phyloP scores from a whole-genome alignment of 2,329 filamentous ascomycete genomes.

The Talaromyces sp. region DNA sequence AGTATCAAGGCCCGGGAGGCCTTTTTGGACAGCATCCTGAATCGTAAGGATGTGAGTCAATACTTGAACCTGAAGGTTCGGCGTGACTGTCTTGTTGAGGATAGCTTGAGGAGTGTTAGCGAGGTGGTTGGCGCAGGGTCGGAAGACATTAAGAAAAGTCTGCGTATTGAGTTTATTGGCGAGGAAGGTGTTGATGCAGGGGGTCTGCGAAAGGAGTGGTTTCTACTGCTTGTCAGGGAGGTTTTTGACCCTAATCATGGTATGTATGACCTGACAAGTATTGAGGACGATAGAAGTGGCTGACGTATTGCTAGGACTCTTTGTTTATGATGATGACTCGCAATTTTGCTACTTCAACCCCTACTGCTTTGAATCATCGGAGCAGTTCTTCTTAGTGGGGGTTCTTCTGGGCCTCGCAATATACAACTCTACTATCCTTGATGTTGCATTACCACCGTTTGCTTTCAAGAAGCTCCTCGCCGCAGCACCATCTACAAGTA shows the following conservation, averaged over 20 bases:
- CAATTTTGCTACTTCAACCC: constrained; percentile 92
- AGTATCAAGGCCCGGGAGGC: constrained; percentile 82
- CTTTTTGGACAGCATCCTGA: constrained; percentile 86
- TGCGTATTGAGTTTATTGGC: constrained; percentile 79
- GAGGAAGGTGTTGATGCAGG: constrained; percentile 92
- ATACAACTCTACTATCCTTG: constrained; percentile 91
- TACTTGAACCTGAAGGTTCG: constrained; percentile 75
- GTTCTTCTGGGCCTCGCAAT: constrained; percentile 86
- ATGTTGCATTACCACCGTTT: constrained; percentile 83
- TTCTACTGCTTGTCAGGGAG: constrained; percentile 80
- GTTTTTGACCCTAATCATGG: constrained; percentile 89
- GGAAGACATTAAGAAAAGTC: constrained; percentile 85
- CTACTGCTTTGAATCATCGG: constrained; percentile 81
- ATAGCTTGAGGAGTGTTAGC: constrained; percentile 80
- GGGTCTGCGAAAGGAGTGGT: constrained; percentile 91
- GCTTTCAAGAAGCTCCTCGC: constrained; percentile 84
- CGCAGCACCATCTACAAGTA: constrained; percentile 64
- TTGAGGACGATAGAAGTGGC: neutral
- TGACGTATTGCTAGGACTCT: constrained; percentile 63
- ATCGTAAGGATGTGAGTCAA: constrained; percentile 69
- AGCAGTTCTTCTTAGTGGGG: constrained; percentile 88
- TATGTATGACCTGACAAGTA: constrained; percentile 44
- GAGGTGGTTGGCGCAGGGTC: constrained; percentile 76
- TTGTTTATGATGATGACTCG: constrained; percentile 88
- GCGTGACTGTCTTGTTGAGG: constrained; percentile 82